Percentiles rank a stretch among this genome's conserved stretches.
Conservation (phyloP, 768 basidiomycete species). For the Cyclocybe aegerita region DNA sequence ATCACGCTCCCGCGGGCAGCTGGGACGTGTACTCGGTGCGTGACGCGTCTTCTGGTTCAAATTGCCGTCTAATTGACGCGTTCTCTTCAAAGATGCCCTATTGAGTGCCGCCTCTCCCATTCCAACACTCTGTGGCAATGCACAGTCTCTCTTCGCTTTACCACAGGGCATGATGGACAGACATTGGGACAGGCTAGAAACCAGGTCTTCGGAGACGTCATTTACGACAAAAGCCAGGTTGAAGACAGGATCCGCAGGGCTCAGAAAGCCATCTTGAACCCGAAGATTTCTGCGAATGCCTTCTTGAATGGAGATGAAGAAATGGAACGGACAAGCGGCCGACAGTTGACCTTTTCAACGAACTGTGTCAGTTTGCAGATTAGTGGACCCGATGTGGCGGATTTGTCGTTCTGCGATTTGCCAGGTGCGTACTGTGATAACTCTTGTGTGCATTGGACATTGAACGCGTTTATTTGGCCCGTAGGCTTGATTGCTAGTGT, state of each 20-base stretch:
- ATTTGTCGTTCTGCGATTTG: constrained; percentile 65
- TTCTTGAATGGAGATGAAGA: constrained; percentile 41
- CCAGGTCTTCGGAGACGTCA: constrained; percentile 44
- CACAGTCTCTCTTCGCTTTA: constrained; percentile 45
- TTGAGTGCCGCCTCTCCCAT: constrained; percentile 52
- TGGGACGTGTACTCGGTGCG: constrained; percentile 76
- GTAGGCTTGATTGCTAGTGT: constrained; percentile 61
- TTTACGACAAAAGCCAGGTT: constrained; percentile 51
- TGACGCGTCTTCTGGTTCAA: not conserved
- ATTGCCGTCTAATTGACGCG: not conserved
- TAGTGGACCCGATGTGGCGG: constrained; percentile 56
- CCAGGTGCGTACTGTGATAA: constrained; percentile 39
- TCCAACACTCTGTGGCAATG: constrained; percentile 48
- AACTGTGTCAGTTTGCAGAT: constrained; percentile 61
- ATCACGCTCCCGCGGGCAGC: constrained; percentile 67
- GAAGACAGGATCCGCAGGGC: constrained; percentile 69
- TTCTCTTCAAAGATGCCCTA: constrained; percentile 45
- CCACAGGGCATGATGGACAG: constrained; percentile 36
- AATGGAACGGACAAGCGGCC: constrained; percentile 6
- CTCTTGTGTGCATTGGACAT: not conserved
- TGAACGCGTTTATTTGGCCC: not conserved
- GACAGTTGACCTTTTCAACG: constrained; percentile 43
- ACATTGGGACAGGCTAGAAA: constrained; percentile 37
- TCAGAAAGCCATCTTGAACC: constrained; percentile 66
- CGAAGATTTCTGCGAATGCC: constrained; percentile 27